These are phyloP conservation scores for Candida railenensis DNA, from an alignment of 805 yeast species.

Conservation along the genomic window DNA sequence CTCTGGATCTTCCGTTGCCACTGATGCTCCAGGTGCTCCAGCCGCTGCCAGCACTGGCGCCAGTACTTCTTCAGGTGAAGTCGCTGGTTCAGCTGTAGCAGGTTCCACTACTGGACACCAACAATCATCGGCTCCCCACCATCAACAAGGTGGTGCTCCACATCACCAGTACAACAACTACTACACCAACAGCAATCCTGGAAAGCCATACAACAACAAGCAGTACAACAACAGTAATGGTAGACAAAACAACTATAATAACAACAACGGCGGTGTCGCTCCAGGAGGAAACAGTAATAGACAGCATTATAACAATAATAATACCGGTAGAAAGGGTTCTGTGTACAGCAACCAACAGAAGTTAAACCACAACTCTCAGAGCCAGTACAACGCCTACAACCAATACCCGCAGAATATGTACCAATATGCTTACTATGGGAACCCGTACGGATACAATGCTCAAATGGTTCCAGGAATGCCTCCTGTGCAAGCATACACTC, in stretches of 20 bases:
- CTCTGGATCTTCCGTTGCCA: too few relatives aligned
- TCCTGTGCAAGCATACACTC: conserved; percentile 7
- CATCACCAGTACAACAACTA: conserved; percentile 13
- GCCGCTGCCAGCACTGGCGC: background rate
- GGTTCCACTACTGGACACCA: too few relatives aligned
- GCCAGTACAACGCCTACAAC: conserved; percentile 19
- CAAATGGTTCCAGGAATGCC: conserved; percentile 17
- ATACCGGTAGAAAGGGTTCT: conserved; percentile 11
- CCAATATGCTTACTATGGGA: conserved; percentile 26
- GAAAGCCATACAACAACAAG: background rate
- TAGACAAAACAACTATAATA: conserved; percentile 5
- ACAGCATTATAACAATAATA: conserved; percentile 12
- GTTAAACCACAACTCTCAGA: conserved; percentile 15
- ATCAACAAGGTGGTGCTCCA: conserved; percentile 2
- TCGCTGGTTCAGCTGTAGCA: conserved; percentile 2
- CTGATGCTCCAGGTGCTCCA: background rate
- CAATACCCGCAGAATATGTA: conserved; percentile 25
- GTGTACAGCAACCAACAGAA: conserved; percentile 14
- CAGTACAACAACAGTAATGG: conserved; percentile 7
- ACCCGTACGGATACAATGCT: conserved; percentile 21
- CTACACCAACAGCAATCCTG: conserved; percentile 7
- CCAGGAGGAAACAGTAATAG: conserved; percentile 9
- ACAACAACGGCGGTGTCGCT: background rate
- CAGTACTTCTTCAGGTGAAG: conserved; percentile 4
- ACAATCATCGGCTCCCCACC: too few relatives aligned